These are phyloP conservation scores for Porcisia hertigi DNA, from an alignment of 208 protist species.

Conservation along the genomic window DNA sequence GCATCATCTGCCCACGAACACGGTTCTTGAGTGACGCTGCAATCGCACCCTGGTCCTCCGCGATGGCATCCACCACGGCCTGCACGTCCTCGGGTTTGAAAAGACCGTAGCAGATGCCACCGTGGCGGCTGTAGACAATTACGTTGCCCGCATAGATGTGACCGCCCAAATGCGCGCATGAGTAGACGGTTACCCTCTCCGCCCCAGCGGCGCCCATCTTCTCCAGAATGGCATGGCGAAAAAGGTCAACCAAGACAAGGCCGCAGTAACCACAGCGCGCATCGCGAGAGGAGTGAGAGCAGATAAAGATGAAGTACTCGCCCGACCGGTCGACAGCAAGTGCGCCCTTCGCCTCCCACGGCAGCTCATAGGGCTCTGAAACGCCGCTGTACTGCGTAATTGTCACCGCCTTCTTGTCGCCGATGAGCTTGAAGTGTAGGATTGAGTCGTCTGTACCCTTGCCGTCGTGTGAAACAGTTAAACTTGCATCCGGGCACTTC, in stretches of 20 bases:
- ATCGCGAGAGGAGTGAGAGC: slow-evolving; percentile 79
- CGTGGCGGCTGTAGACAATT: slow-evolving; percentile 80
- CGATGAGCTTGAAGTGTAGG: slow-evolving; percentile 60
- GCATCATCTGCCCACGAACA: slow-evolving; percentile 57
- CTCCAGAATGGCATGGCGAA: slow-evolving; percentile 57
- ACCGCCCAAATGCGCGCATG: slow-evolving; percentile 86
- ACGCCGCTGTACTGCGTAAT: slow-evolving; percentile 64
- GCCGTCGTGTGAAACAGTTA: slow-evolving; percentile 43
- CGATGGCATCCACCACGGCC: slow-evolving; percentile 54
- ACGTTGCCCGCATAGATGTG: slow-evolving; percentile 93
- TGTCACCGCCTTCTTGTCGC: slow-evolving; percentile 33
- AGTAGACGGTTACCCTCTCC: slow-evolving; percentile 54
- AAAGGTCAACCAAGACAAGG: slow-evolving; percentile 78
- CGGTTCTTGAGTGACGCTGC: slow-evolving; percentile 52
- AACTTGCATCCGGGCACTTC: slow-evolving; percentile 40
- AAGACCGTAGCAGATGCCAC: slow-evolving; percentile 86
- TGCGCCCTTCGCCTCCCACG: slow-evolving; percentile 69
- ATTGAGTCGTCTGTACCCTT: slow-evolving; percentile 58
- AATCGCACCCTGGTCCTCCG: slow-evolving; percentile 47
- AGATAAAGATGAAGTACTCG: slow-evolving; percentile 89
- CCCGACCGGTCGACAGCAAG: slow-evolving; percentile 73
- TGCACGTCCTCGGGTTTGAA: slow-evolving; percentile 83
- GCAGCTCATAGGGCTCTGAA: slow-evolving; percentile 48
- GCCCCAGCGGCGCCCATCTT: slow-evolving; percentile 37
- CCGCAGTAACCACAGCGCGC: slow-evolving; percentile 90